Base-by-base conservation (phyloP, 345 rosid genomes). In the Arabis hirsuta region DNA sequence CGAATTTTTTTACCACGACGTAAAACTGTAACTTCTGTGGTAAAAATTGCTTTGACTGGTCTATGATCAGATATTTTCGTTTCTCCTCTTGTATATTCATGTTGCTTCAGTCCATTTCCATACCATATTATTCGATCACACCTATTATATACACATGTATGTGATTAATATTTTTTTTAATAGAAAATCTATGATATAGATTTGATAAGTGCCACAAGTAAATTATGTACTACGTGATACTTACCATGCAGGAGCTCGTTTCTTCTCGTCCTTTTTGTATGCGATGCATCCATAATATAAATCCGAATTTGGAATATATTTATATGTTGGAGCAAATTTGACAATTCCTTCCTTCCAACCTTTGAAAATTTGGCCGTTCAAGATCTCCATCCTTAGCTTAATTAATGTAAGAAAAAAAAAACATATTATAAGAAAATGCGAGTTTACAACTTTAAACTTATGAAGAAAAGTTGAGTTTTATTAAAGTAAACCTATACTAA, bases 191-290 rank as follows among this genome's bases (percentile, higher is more conserved):
- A 34, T 34, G 38, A 34, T 6, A 22, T 22, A 22, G 1, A 32
- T 6, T 32, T 32, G 36, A 32, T 32, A 5, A 32, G 36, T 32
- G 36, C 36, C 7, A 0, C 7, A 32, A 1, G 36, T 32, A 12
- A 2, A 4, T 12, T 7, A 34, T 9, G 32, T 20, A 22, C 4
- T 29, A 59, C 29, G 13, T 29, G 4, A 9, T 48, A 43, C 24
- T 67, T 74, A 88, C 95, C 97, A 90, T 43, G 95, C 97, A 0
- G 97, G 97, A 56, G 95, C 82, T 24, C 97, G 89, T 68, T 76
- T 73, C 47, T 85, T 90, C 77, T 84, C 87, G 10, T 83, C 81
- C 46, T 83, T 84, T 58, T 77, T 68, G 61, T 82, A 73, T 63
- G 82, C 48, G 29, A 75, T 68, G 60, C 87, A 81, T 29, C 92